Conservation (phyloP, 495 filamentous ascomycete genomes). For the Staphylotrichum tortipilum region DNA sequence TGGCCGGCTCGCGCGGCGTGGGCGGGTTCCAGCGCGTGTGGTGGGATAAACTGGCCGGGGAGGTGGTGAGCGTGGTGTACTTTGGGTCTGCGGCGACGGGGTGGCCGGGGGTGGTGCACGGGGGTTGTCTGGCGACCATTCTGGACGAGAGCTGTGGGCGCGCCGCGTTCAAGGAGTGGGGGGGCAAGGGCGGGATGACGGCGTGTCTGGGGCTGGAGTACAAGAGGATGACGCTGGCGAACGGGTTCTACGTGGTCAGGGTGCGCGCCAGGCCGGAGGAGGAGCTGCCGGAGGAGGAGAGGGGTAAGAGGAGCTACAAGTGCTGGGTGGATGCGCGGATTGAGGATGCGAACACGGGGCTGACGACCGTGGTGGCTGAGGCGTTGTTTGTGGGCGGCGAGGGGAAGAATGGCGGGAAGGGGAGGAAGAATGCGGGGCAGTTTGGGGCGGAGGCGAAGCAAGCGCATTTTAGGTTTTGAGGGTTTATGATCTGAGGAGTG, state of each 20-base stretch:
- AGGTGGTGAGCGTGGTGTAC: conserved; percentile 46
- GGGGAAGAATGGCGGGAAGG: neutral
- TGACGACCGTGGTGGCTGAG: conserved; percentile 46
- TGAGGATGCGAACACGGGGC: conserved; percentile 32
- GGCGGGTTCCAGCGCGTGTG: conserved; percentile 44
- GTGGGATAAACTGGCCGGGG: conserved; percentile 30
- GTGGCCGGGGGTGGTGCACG: conserved; percentile 73
- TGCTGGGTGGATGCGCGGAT: conserved; percentile 46
- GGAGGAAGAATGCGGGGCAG: neutral
- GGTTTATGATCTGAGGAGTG: neutral
- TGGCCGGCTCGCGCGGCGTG: conserved; percentile 36
- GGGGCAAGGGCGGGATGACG: conserved; percentile 46
- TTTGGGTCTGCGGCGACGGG: conserved; percentile 56
- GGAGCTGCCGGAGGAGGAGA: conserved; percentile 21
- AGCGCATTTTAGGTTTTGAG: conserved; percentile 4
- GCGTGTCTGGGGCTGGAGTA: conserved; percentile 60
- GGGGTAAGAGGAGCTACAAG: conserved; percentile 51
- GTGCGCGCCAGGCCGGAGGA: conserved; percentile 30
- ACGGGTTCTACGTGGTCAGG: conserved; percentile 57
- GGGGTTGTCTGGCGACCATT: conserved; percentile 62
- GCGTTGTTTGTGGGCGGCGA: conserved; percentile 48
- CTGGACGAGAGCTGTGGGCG: conserved; percentile 58
- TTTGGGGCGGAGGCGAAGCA: neutral
- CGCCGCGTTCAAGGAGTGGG: conserved; percentile 39
- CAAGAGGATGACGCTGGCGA: conserved; percentile 45